These are phyloP conservation scores for Moricandia arvensis DNA, from an alignment of 345 rosid species.

Conservation along the genomic window DNA sequence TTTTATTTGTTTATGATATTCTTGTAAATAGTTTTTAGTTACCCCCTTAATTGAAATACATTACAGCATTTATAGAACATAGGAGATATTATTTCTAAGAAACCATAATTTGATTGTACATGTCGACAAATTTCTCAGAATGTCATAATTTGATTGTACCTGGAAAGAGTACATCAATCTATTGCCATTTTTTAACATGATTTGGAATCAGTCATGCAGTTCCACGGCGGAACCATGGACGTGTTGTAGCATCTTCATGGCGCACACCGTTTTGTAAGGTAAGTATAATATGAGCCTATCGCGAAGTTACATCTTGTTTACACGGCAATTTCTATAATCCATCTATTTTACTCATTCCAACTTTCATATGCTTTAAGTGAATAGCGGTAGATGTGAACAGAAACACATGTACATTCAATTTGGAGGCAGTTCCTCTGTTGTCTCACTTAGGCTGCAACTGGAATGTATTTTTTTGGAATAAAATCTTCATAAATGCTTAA, in stretches of 20 bases:
- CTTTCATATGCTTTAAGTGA: background rate
- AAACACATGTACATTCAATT: no score
- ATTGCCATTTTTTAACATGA: background rate
- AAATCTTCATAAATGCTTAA: no score
- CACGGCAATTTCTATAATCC: background rate
- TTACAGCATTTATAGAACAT: background rate
- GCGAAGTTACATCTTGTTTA: background rate
- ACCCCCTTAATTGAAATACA: background rate
- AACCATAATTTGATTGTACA: background rate
- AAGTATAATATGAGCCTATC: background rate
- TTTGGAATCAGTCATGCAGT: background rate
- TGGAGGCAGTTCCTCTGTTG: no score
- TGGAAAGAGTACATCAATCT: background rate
- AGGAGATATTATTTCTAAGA: no score
- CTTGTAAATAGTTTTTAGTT: no score
- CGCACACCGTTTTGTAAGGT: background rate
- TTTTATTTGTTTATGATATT: no score
- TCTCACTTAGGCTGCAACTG: no score
- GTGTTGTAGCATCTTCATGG: no score
- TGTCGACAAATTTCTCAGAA: background rate
- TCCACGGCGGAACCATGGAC: background rate
- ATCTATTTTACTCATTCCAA: background rate
- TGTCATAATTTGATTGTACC: background rate
- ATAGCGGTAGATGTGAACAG: no score
- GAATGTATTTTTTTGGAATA: no score